These are phyloP conservation scores for Ogataea saltuana DNA, from an alignment of 805 yeast genomes.

Conservation along the genomic window DNA sequence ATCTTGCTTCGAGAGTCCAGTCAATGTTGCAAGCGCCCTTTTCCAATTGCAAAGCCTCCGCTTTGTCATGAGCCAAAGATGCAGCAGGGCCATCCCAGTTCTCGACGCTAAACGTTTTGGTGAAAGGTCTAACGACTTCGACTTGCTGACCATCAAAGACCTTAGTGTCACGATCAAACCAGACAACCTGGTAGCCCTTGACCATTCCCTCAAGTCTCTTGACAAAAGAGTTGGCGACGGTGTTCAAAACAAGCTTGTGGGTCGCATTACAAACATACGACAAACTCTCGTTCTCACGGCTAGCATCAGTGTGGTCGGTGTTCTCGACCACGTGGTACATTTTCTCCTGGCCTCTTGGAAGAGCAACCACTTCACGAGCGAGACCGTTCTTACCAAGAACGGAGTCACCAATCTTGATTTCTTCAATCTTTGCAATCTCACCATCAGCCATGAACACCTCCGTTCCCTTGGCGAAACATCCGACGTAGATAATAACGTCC, in stretches of 20 bases:
- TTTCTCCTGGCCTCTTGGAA: slow-evolving; percentile 44
- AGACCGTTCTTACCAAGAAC: slow-evolving; percentile 48
- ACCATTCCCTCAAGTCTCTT: neutral
- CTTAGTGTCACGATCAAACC: slow-evolving; percentile 8
- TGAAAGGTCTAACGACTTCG: slow-evolving; percentile 27
- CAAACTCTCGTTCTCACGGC: slow-evolving; percentile 6
- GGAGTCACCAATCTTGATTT: slow-evolving; percentile 38
- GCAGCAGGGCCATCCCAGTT: slow-evolving; percentile 26
- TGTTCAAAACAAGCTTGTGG: slow-evolving; percentile 42
- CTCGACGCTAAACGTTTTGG: slow-evolving; percentile 25
- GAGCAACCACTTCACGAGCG: slow-evolving; percentile 40
- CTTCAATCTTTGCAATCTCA: slow-evolving; percentile 32
- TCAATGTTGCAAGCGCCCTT: slow-evolving; percentile 24
- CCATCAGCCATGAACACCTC: slow-evolving; percentile 49
- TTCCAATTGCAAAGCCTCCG: slow-evolving; percentile 1
- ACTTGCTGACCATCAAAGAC: slow-evolving; percentile 12
- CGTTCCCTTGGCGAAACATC: slow-evolving; percentile 41
- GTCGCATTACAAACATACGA: slow-evolving; percentile 39
- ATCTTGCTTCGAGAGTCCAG: slow-evolving; percentile 44
- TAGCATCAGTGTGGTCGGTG: slow-evolving; percentile 9
- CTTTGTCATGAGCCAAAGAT: slow-evolving; percentile 9
- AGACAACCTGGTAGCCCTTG: slow-evolving; percentile 9
- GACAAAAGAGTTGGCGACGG: slow-evolving; percentile 29
- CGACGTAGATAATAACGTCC: slow-evolving; percentile 93
- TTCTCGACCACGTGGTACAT: slow-evolving; percentile 39